phyloP scores from a whole-genome alignment of 2,329 filamentous ascomycete species.

The Ceratocystis huliohia region DNA sequence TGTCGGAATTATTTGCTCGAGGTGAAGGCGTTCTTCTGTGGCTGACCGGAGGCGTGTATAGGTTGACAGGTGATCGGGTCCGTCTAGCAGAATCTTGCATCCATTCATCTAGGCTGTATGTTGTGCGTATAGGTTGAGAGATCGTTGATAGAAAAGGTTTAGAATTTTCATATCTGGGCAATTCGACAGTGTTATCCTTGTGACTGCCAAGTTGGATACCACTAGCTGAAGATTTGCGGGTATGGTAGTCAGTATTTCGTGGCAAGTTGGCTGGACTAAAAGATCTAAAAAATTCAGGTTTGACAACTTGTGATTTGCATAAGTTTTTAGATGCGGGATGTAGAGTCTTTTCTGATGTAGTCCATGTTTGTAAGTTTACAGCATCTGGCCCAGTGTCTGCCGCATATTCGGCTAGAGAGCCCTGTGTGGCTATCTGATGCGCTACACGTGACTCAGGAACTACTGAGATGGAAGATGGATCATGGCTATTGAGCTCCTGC shows the following conservation, averaged over 20 bases:
- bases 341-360: no score
- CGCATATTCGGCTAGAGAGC: not conserved
- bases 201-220: not conserved
- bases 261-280: no score
- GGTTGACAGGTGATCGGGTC: not conserved
- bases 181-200: not conserved
- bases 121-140: not conserved
- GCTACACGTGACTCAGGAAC: not conserved
- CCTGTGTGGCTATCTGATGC: not conserved
- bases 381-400: no score
- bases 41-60: not conserved
- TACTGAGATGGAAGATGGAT: not conserved
- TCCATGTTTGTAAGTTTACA: no score
- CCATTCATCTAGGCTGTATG: not conserved
- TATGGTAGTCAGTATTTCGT: not conserved
- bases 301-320: no score
- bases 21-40: not conserved
- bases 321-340: no score
- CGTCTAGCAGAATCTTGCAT: not conserved
- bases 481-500: slow-evolving; percentile 20
- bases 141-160: not conserved
- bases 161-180: not conserved
- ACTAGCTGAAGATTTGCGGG: not conserved
- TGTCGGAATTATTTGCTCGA: not conserved
- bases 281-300: no score